These are phyloP conservation scores for Ormosia emarginata DNA, from an alignment of 306 rosid genomes.

Conservation along the genomic window DNA sequence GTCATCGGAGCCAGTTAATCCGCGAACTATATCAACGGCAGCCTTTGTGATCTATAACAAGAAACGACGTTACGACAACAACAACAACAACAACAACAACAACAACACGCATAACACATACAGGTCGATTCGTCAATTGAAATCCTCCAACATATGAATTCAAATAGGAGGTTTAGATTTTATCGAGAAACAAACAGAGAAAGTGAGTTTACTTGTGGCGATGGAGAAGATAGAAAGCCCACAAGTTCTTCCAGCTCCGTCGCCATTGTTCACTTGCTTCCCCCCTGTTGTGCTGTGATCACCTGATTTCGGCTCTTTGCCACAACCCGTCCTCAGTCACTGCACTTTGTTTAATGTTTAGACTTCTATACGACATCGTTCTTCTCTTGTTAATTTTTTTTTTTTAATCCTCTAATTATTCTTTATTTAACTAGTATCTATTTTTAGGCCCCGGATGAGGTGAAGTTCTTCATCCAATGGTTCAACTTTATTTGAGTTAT, in stretches of 20 bases:
- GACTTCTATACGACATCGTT: neutral
- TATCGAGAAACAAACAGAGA: neutral
- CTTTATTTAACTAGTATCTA: too few species aligned
- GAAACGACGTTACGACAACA: neutral
- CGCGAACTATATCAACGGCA: constrained; percentile 89
- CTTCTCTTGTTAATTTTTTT: neutral
- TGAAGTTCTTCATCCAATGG: too few species aligned
- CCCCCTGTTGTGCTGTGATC: neutral
- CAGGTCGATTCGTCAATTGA: neutral
- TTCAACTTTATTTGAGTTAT: too few species aligned
- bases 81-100: neutral
- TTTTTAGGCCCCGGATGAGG: too few species aligned
- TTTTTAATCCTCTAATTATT: neutral
- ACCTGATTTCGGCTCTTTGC: neutral
- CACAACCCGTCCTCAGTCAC: neutral
- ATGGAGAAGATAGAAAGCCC: constrained; percentile 67
- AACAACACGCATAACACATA: neutral
- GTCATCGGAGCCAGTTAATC: constrained; percentile 83
- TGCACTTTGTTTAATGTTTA: neutral
- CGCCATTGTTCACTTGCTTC: constrained; percentile 44
- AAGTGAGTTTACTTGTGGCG: constrained; percentile 57
- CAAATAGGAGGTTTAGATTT: neutral
- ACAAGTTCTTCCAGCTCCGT: constrained; percentile 88
- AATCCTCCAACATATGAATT: neutral
- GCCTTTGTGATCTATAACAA: constrained; percentile 55